phyloP scores from a whole-genome alignment of 192 early-diverging fungal genomes.

The Backusella psychrophila region DNA sequence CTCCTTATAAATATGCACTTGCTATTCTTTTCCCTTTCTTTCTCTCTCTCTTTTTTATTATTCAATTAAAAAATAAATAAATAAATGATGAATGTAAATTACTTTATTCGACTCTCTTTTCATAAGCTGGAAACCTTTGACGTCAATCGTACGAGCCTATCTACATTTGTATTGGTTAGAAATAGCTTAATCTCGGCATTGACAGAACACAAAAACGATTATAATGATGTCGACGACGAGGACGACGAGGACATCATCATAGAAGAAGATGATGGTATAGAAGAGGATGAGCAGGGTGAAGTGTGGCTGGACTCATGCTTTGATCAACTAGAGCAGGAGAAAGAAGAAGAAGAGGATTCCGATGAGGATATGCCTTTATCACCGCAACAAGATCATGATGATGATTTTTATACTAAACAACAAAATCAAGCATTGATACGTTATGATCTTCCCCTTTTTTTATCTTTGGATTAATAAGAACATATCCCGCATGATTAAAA shows the following conservation, averaged over 20 bases:
- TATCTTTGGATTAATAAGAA: neutral
- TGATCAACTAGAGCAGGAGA: neutral
- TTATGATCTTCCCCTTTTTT: slow-evolving; percentile 9
- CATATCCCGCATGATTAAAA: neutral
- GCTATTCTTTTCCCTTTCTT: neutral
- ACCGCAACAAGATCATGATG: neutral
- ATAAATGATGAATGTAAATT: slow-evolving; percentile 1
- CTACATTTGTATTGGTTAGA: slow-evolving; percentile 9
- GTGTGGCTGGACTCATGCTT: slow-evolving; percentile 13
- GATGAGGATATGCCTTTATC: slow-evolving; percentile 4
- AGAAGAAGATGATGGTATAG: neutral
- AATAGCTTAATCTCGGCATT: neutral
- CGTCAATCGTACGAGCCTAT: neutral
- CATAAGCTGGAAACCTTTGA: slow-evolving; percentile 8
- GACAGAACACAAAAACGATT: neutral
- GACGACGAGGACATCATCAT: neutral
- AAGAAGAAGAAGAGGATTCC: neutral
- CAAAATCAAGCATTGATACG: neutral
- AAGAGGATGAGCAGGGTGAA: neutral
- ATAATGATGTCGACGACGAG: neutral
- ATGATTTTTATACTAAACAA: neutral
- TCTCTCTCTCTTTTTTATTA: neutral
- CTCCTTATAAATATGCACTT: neutral
- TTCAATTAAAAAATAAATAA: neutral
- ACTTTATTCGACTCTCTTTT: slow-evolving; percentile 7